A percentile compares a stretch with the other conserved stretches of the same genome.
Conservation (phyloP, 768 basidiomycete species). For the Agaricus sinodeliciosus region DNA sequence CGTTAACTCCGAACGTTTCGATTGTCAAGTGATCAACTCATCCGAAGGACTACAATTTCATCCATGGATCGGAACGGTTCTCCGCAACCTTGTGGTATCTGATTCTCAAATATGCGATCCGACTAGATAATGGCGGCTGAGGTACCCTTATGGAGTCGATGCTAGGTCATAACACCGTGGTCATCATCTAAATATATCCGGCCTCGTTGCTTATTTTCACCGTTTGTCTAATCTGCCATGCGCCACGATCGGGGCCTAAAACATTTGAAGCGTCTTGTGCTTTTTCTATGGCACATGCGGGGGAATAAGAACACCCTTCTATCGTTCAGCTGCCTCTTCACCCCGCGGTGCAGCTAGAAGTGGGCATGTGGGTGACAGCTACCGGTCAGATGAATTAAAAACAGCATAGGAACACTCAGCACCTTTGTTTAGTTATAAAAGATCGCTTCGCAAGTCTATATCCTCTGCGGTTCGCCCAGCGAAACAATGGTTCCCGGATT, state of each 20-base stretch:
- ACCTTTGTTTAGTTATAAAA: neutral
- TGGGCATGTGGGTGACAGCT: neutral
- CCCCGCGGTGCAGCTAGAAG: neutral
- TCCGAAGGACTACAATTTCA: no score
- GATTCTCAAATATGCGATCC: neutral
- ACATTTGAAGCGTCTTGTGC: neutral
- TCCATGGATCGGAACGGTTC: neutral
- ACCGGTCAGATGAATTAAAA: neutral
- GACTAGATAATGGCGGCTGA: neutral
- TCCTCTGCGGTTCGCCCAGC: neutral
- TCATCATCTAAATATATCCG: slow-evolving; percentile 3
- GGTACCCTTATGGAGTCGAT: neutral
- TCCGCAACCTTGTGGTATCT: neutral
- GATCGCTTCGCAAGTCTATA: neutral
- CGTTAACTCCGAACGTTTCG: neutral
- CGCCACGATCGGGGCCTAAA: neutral
- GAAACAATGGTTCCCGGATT: neutral
- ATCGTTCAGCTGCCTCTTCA: neutral
- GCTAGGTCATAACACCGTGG: neutral
- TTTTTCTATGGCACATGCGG: neutral
- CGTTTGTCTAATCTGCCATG: neutral
- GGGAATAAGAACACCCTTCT: neutral
- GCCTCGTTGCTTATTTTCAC: neutral
- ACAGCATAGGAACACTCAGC: neutral
- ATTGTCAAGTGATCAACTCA: neutral